phyloP scores from a whole-genome alignment of 1,284 basidiomycete genomes.

The Leccinum insolens region DNA sequence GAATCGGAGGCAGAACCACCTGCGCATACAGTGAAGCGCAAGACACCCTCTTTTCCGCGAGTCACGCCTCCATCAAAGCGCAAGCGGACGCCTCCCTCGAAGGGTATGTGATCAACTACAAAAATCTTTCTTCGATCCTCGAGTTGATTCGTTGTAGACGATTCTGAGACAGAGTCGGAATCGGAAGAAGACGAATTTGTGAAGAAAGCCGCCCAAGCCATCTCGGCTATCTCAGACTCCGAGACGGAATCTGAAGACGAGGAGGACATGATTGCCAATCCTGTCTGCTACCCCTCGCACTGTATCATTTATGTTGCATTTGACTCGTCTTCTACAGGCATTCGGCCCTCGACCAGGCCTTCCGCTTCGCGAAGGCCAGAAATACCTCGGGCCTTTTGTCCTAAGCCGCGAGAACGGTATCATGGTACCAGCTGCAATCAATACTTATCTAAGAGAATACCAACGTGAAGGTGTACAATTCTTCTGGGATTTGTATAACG shows the following conservation, averaged over 20 bases:
- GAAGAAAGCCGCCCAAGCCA: constrained; percentile 12
- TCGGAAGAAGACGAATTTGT: constrained; percentile 37
- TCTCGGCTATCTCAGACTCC: constrained; percentile 31
- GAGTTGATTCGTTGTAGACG: constrained; percentile 20
- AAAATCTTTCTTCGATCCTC: neutral
- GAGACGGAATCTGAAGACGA: constrained; percentile 51
- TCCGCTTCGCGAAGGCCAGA: constrained; percentile 47
- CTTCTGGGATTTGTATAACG: constrained; percentile 67
- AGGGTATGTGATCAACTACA: constrained; percentile 12
- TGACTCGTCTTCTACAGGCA: too few relatives aligned
- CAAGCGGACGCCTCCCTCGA: constrained; percentile 10
- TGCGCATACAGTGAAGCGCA: constrained; percentile 24
- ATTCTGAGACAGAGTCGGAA: constrained; percentile 48
- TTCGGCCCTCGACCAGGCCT: constrained; percentile 25
- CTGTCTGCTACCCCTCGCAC: constrained; percentile 5
- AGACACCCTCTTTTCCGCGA: constrained; percentile 21
- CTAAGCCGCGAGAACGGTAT: constrained; percentile 49
- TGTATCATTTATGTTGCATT: too few relatives aligned
- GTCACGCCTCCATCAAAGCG: constrained; percentile 17
- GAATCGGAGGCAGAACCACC: constrained; percentile 37
- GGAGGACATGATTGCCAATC: constrained; percentile 33
- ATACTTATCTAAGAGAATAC: constrained; percentile 73
- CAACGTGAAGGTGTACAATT: constrained; percentile 83
- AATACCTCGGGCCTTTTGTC: constrained; percentile 43
- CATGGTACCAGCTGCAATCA: constrained; percentile 73